Conservation (phyloP, 257 asterid genomes). For the Primulina eburnea region DNA sequence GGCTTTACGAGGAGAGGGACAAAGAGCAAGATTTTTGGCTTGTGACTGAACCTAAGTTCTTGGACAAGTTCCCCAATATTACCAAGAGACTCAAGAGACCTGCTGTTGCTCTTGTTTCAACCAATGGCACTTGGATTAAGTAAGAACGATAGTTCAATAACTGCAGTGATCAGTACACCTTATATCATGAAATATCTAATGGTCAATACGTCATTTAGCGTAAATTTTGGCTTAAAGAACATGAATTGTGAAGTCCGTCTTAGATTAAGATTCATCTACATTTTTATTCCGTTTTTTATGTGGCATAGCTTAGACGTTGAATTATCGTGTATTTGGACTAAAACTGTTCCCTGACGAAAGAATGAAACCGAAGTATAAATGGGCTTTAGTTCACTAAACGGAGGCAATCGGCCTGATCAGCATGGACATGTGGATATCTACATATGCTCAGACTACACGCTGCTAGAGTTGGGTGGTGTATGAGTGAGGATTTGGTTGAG, state of each 20-base stretch:
- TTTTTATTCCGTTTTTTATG: not conserved
- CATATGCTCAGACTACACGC: not conserved
- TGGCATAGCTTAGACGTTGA: not conserved
- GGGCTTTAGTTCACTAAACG: not conserved
- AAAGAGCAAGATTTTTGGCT: conserved; percentile 95
- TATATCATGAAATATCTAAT: not conserved
- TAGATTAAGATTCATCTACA: not conserved
- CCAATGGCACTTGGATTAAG: conserved; percentile 94
- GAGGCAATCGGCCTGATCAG: not conserved
- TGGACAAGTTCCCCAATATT: conserved; percentile 75
- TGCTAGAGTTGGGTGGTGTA: too few species aligned
- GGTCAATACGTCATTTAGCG: not conserved
- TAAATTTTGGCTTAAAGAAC: not conserved
- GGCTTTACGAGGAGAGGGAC: conserved; percentile 56
- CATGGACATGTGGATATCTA: not conserved
- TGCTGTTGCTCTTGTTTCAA: conserved; percentile 92
- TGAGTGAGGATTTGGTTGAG: too few species aligned
- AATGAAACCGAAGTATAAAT: too few species aligned
- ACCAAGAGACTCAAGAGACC: conserved; percentile 86
- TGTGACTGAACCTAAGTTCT: conserved; percentile 88
- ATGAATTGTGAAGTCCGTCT: not conserved
- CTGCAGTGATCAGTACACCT: not conserved
- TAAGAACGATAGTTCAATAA: conserved; percentile 25
- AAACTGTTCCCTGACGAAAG: not conserved
- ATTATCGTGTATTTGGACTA: not conserved